Conservation (phyloP, 805 yeast genomes). For the Suhomyces sp. region DNA sequence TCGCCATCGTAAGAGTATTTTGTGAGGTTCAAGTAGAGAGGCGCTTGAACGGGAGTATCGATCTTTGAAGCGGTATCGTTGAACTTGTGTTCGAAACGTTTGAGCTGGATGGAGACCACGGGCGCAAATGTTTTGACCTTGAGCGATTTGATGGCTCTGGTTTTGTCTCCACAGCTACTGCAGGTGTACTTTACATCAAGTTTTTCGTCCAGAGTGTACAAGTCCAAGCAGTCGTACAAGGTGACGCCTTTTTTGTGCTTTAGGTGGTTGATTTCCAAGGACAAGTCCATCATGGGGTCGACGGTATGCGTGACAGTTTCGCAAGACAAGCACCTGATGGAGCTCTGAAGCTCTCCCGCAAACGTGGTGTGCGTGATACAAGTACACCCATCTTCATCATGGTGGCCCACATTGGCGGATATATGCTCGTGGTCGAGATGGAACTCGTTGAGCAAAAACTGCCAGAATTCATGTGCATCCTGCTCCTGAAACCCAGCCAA, state of each 20-base stretch:
- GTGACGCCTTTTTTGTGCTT: constrained; percentile 22
- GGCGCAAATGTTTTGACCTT: constrained; percentile 69
- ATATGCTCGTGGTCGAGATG: constrained; percentile 48
- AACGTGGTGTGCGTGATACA: constrained; percentile 85
- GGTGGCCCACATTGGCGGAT: background rate
- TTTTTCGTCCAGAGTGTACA: constrained; percentile 75
- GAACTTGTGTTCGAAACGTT: constrained; percentile 65
- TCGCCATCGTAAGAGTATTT: constrained; percentile 43
- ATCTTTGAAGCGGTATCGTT: constrained; percentile 59
- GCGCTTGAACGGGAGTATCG: constrained; percentile 71
- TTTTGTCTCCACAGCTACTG: constrained; percentile 55
- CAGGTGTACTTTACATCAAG: constrained; percentile 76
- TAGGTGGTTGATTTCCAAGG: constrained; percentile 60
- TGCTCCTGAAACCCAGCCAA: constrained; percentile 96
- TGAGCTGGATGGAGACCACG: constrained; percentile 79
- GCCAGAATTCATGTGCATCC: constrained; percentile 98
- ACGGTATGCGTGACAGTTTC: constrained; percentile 59
- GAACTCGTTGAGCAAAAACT: constrained; percentile 80
- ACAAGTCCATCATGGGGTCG: constrained; percentile 89
- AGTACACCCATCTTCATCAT: constrained; percentile 43
- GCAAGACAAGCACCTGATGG: constrained; percentile 73
- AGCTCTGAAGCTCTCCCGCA: constrained; percentile 77
- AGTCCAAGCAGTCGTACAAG: constrained; percentile 64
- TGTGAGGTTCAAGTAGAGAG: constrained; percentile 68
- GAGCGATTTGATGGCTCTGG: constrained; percentile 69